phyloP scores from a whole-genome alignment of 23 red algal species.

The Pyropia yezoensis region DNA sequence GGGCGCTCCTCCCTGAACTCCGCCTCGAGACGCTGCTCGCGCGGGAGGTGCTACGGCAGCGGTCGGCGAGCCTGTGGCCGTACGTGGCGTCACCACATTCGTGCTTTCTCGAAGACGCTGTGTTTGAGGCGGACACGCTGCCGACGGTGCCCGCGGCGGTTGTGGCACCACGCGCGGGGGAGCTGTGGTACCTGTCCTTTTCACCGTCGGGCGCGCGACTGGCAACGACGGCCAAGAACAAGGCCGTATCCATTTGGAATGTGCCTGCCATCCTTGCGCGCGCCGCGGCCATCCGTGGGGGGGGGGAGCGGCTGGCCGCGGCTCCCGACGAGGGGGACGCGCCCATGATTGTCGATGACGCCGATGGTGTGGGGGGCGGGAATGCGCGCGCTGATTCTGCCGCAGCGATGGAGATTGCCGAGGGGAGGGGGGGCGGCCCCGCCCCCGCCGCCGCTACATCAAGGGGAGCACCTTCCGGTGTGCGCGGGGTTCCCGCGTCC shows the following conservation, averaged over 20 bases:
- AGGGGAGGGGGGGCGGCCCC: too few species aligned
- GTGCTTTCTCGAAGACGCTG: conserved; percentile 84
- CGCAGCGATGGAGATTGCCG: too few species aligned
- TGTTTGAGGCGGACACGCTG: conserved; percentile 48
- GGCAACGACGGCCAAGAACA: conserved; percentile 73
- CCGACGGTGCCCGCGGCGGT: conserved; percentile 44
- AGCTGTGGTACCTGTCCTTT: conserved; percentile 98
- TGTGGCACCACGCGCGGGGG: conserved; percentile 57
- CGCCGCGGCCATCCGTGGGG: neutral
- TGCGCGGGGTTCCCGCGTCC: too few species aligned
- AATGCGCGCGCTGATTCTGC: too few species aligned
- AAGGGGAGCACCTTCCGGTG: too few species aligned
- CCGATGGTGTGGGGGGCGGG: too few species aligned
- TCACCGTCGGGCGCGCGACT: conserved; percentile 76
- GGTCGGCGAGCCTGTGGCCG: conserved; percentile 58
- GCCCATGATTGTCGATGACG: too few species aligned
- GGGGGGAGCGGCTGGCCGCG: too few species aligned
- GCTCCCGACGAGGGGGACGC: too few species aligned
- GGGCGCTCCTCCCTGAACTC: conserved; percentile 46
- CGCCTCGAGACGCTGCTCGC: conserved; percentile 64
- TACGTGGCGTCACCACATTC: conserved; percentile 52
- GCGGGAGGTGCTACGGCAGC: conserved; percentile 68
- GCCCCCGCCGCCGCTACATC: too few species aligned
- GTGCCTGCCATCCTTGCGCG: conserved; percentile 16
- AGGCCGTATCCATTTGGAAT: conserved; percentile 56